Percentiles rank a stretch among this genome's conserved stretches.
Conservation (phyloP, 2,329 filamentous ascomycete genomes). For the Phyllosticta citriasiana region DNA sequence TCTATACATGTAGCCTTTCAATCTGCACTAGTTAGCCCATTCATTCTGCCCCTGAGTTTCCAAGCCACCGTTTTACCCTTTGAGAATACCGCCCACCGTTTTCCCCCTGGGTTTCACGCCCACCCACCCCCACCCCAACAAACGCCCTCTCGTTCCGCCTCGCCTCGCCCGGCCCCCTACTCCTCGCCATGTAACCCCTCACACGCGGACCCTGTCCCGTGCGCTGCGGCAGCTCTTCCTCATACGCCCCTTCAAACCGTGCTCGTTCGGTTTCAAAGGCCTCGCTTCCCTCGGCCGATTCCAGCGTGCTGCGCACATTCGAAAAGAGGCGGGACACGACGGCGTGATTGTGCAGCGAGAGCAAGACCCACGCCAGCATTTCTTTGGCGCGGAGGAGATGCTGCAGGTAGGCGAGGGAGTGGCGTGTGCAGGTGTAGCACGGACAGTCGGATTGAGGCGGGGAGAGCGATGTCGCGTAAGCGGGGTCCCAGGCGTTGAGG, state of each 20-base stretch:
- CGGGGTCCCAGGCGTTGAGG: constrained; percentile 61
- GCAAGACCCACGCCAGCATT: constrained; percentile 89
- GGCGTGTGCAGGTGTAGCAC: constrained; percentile 75
- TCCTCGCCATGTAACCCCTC: constrained; percentile 12
- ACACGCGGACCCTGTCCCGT: constrained; percentile 58
- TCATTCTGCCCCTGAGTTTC: too few species aligned
- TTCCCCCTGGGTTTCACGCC: not conserved
- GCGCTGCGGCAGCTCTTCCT: constrained; percentile 58
- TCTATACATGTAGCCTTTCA: too few species aligned
- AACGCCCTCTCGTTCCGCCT: constrained; percentile 11
- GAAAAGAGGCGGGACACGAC: constrained; percentile 64
- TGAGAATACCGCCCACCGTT: too few species aligned
- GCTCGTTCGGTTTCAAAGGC: constrained; percentile 46
- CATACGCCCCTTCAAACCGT: constrained; percentile 59
- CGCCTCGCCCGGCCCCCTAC: constrained; percentile 6
- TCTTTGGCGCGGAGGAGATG: constrained; percentile 85
- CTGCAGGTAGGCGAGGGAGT: constrained; percentile 79
- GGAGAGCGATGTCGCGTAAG: constrained; percentile 50
- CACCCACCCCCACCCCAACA: not conserved
- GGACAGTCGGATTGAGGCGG: constrained; percentile 56
- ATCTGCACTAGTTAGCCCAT: too few species aligned
- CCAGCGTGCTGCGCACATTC: constrained; percentile 56
- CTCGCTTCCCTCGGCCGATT: constrained; percentile 20
- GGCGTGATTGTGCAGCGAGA: constrained; percentile 86
- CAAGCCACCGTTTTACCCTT: too few species aligned